Evolutionary conservation across 768 basidiomycete species (phyloP).

Genomic region (Leucosporidium scottii): DNA sequence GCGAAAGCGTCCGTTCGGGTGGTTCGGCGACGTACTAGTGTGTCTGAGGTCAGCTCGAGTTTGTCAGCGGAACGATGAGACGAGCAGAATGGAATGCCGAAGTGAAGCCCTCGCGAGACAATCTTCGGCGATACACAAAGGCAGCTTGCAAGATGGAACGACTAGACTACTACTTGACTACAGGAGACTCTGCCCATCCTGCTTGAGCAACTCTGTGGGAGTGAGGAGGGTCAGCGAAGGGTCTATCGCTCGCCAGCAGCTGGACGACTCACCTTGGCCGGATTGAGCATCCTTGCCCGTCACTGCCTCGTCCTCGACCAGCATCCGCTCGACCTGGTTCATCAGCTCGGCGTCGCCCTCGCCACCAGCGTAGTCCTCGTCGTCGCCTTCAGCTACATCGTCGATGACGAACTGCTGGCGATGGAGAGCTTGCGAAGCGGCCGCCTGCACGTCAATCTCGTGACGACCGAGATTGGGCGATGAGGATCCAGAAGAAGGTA

Average conservation of each 20-base stretch:
- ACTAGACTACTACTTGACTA: not conserved
- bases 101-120: not conserved
- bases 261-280: slow-evolving; percentile 2
- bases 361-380: slow-evolving; percentile 41
- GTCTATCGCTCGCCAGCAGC: no score
- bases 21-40: no score
- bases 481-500: slow-evolving; percentile 21
- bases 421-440: slow-evolving; percentile 48
- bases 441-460: slow-evolving; percentile 43
- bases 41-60: no score
- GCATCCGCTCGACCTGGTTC: slow-evolving; percentile 29
- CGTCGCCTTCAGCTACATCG: slow-evolving; percentile 74
- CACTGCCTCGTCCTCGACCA: not conserved
- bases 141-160: no score
- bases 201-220: not conserved
- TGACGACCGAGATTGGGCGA: slow-evolving; percentile 12
- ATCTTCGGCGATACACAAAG: not conserved
- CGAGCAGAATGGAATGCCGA: not conserved
- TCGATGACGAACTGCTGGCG: slow-evolving; percentile 96
- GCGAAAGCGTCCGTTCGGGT: no score
- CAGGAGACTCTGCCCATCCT: not conserved
- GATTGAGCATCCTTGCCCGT: not conserved
- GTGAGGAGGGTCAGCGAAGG: not conserved
- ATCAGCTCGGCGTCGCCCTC: slow-evolving; percentile 28
- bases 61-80: no score